Percentiles rank a stretch among this genome's conserved stretches.
Conservation (phyloP, 768 basidiomycete species). For the Lentinula edodes region DNA sequence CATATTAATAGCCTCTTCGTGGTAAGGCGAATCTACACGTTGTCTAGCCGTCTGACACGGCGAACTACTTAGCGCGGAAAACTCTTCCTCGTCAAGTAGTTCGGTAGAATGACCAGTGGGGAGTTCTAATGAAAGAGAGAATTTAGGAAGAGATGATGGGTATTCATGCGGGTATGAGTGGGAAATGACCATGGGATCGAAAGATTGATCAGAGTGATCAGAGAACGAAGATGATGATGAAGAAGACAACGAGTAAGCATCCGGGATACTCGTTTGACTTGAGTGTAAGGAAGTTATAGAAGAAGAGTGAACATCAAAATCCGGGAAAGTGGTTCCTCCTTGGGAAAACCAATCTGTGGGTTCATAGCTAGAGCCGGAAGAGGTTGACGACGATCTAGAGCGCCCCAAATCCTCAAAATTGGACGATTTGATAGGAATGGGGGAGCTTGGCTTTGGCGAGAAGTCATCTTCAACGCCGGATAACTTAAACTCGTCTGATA, state of each 20-base stretch:
- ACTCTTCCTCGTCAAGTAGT: background rate
- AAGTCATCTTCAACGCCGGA: background rate
- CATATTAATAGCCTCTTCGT: conserved; percentile 1
- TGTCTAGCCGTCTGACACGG: background rate
- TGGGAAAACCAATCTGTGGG: background rate
- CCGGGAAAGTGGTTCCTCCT: background rate
- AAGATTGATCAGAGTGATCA: background rate
- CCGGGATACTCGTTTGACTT: background rate
- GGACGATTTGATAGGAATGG: background rate
- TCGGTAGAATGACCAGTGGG: background rate
- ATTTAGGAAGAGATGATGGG: background rate
- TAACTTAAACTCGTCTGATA: background rate
- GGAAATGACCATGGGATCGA: background rate
- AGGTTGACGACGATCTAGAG: background rate
- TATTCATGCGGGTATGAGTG: background rate
- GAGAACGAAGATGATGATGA: background rate
- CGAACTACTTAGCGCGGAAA: background rate
- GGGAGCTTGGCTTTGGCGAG: background rate
- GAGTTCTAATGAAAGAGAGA: background rate
- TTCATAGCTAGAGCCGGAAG: background rate
- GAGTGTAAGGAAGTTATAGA: background rate
- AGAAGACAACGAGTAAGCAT: background rate
- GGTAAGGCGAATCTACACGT: background rate
- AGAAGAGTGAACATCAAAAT: background rate
- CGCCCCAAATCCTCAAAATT: background rate